These are phyloP conservation scores for Penicillium salamii DNA, from an alignment of 495 filamentous ascomycete genomes.

Conservation along the genomic window DNA sequence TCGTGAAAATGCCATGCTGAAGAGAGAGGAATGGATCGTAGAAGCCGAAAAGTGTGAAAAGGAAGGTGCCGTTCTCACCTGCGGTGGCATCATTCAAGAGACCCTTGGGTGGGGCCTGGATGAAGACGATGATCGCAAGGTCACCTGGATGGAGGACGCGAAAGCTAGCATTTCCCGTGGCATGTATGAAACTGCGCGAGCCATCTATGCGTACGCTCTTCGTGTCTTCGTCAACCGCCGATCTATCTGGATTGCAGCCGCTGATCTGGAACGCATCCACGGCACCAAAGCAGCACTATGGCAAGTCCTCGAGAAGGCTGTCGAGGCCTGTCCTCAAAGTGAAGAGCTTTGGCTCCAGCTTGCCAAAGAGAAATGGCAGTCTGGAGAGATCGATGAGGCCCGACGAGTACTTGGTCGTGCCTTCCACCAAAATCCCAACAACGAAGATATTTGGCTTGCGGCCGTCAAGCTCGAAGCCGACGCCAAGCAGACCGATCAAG, in stretches of 20 bases:
- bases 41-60: conserved; percentile 95
- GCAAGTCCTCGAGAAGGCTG: conserved; percentile 85
- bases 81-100: conserved; percentile 81
- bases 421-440: conserved; percentile 90
- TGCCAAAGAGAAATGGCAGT: conserved; percentile 88
- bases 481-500: conserved; percentile 73
- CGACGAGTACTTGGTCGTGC: conserved; percentile 77
- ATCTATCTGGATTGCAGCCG: conserved; percentile 82
- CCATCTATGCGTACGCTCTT: conserved; percentile 88
- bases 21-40: conserved; percentile 93
- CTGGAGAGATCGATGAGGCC: conserved; percentile 80
- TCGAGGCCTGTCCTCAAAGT: conserved; percentile 84
- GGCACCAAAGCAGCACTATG: conserved; percentile 80
- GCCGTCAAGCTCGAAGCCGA: conserved; percentile 95
- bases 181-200: conserved; percentile 83
- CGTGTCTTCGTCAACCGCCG: conserved; percentile 82
- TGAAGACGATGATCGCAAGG: conserved; percentile 94
- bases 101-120: conserved; percentile 92
- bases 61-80: conserved; percentile 84
- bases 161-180: conserved; percentile 71
- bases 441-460: conserved; percentile 95
- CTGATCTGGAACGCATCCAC: conserved; percentile 87
- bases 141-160: conserved; percentile 93
- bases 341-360: conserved; percentile 96
- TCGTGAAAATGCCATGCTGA: conserved; percentile 90